Base-by-base conservation (phyloP, 1,284 basidiomycete genomes). In the Mycena sp. region DNA sequence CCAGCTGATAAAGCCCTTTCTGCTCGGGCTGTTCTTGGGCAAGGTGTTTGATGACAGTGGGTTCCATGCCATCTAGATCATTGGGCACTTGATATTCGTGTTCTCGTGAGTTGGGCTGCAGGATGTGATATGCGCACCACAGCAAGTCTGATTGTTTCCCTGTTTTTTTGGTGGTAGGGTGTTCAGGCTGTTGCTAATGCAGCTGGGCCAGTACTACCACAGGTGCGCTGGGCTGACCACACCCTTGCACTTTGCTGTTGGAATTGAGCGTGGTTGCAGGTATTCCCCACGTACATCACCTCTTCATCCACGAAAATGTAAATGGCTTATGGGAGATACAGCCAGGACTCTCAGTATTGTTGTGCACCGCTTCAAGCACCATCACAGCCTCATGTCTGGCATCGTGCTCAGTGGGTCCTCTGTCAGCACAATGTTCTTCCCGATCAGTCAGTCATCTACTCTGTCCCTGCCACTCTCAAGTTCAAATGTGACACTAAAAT, bases 391-490 rank as follows among this genome's bases (percentile, higher is more conserved):
- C n/a, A n/a, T n/a, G n/a, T n/a, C n/a, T n/a, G n/a, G n/a, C n/a
- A n/a, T n/a, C n/a, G n/a, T n/a, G n/a, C 2, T 35, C 62, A 3
- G 51, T n/a, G 62, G 62, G 1, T 25, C 38, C 25, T 49, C 62
- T 7, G 14, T 55, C 3, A 57, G 62, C 6, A 37, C 62, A 2
- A 55, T 45, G 0, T 5, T 59, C 10, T 55, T 59, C 26, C 57
- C 62, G 4, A 59, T 64, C 37, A 63, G 61, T 63, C 19, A 5
- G 56, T n/a, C n/a, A n/a, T n/a, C n/a, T n/a, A n/a, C 11, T 28
- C 3, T 14, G 25, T 28, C n/a, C 9, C 2, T 23, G 2, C 26
- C n/a, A n/a, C n/a, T n/a, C n/a, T n/a, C n/a, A n/a, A n/a, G n/a
- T n/a, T n/a, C n/a, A n/a, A n/a, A n/a, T 23, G 37, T 2, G 5